Evolutionary conservation across 768 basidiomycete species (phyloP), one percentile per base, ranked within the genome.

Genomic region (Auricularia sp.): DNA sequence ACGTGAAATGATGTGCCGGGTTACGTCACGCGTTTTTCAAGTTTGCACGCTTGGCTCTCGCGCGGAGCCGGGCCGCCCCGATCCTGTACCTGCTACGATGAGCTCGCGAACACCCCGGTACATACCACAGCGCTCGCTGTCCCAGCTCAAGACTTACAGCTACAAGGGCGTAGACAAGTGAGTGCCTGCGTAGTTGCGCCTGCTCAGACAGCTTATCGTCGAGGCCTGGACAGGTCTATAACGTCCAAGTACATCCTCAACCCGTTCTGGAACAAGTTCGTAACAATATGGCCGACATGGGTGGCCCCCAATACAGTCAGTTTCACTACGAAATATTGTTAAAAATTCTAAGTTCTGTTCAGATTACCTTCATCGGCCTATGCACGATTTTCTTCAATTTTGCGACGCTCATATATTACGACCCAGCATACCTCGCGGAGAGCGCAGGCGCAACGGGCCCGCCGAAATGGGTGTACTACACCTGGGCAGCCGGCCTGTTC

Each of bases 351-450:
- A 21, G 1, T 5, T 51, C 18, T 10, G n/a, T 64, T 29, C 29
- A 97, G 94, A 96, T 98, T 70, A 98, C 94, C 1, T 80, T 95
- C 34, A 83, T 86, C 0, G 97, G 97, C 21, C 83, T 98, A 1
- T 76, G 73, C 29, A 85, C 97, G 64, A 89, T 98, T 67, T 77
- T 89, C 65, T 66, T 89, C 71, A 98, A 99, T 77, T 89, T 98
- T 68, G 73, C 81, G 62, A 94, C 94, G 1, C 74, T 98, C 68
- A 68, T 95, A 2, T 87, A 88, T 71, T 94, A 88, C 71, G 94
- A 98, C 75, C 91, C 92, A 1, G 72, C 80, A 35, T 91, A 90
- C 73, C 77, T 88, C 58, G 81, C 85, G 10, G 83, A 89, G 65
- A 84, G 85, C 65, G 87, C 84, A 4, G 86, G 85, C 3, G 81